phyloP scores from a whole-genome alignment of 2,329 filamentous ascomycete species.

The Lasiodiplodia gonubiensis region DNA sequence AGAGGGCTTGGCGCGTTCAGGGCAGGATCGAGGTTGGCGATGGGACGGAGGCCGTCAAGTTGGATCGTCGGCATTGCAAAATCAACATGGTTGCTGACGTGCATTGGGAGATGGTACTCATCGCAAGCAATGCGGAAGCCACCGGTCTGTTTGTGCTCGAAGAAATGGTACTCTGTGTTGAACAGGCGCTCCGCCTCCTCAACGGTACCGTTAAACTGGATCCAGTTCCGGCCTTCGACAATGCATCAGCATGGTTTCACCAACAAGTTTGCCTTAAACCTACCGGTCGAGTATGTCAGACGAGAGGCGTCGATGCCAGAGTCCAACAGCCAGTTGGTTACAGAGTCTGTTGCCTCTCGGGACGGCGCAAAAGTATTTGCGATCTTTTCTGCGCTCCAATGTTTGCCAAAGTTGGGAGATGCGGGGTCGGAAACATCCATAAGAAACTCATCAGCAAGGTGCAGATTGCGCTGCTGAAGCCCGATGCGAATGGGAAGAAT shows the following conservation, averaged over 20 bases:
- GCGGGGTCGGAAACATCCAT: constrained; percentile 33
- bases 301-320: constrained; percentile 18
- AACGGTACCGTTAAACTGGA: constrained; percentile 48
- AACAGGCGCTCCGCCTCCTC: constrained; percentile 47
- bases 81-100: constrained; percentile 37
- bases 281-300: constrained; percentile 30
- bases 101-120: constrained; percentile 43
- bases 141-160: constrained; percentile 42
- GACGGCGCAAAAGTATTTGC: constrained; percentile 38
- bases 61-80: constrained; percentile 49
- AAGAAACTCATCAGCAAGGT: constrained; percentile 1
- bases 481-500: constrained; percentile 39
- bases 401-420: constrained; percentile 38
- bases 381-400: constrained; percentile 39
- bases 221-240: constrained; percentile 36
- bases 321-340: constrained; percentile 36
- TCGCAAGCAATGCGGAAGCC: constrained; percentile 47
- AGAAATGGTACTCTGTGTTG: constrained; percentile 48
- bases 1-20: constrained; percentile 2
- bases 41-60: constrained; percentile 39
- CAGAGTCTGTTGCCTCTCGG: constrained; percentile 33
- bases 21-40: constrained; percentile 1
- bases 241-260: not conserved
- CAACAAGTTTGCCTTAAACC: not conserved
- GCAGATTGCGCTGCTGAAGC: constrained; percentile 34